Conservation (phyloP, 805 yeast genomes). For the Ogataea naganishii region DNA sequence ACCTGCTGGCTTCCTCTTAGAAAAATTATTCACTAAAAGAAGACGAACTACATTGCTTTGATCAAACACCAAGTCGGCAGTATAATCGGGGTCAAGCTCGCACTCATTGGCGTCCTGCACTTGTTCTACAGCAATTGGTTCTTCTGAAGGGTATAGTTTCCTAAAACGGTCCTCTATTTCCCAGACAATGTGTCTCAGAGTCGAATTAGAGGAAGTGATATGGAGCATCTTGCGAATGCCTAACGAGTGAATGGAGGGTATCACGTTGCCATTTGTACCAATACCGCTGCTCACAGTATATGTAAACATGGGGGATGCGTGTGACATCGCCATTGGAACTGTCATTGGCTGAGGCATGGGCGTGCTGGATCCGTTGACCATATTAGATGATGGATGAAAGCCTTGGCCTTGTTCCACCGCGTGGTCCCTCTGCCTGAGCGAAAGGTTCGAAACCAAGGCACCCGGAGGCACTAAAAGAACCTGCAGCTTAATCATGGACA, state of each 20-base stretch:
- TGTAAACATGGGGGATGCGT: no score
- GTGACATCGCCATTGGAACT: no score
- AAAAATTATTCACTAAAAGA: conserved; percentile 30
- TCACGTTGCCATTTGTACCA: neutral
- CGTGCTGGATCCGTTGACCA: conserved; percentile 21
- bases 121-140: conserved; percentile 43
- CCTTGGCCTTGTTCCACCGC: no score
- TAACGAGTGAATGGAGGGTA: conserved; percentile 1
- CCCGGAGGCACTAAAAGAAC: conserved; percentile 19
- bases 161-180: conserved; percentile 49
- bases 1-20: conserved; percentile 2
- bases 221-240: conserved; percentile 51
- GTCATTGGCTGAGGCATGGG: conserved; percentile 13
- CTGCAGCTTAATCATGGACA: conserved; percentile 18
- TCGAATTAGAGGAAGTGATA: conserved; percentile 40
- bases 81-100: conserved; percentile 74
- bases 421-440: no score
- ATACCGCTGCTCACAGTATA: no score
- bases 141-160: conserved; percentile 59
- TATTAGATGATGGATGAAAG: no score
- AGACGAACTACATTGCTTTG: conserved; percentile 38
- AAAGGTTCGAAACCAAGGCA: no score
- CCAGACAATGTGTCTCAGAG: conserved; percentile 38
- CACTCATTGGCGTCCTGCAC: conserved; percentile 62
- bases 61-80: conserved; percentile 56